phyloP scores from a whole-genome alignment of 2,329 filamentous ascomycete species.

The Alternaria dauci region DNA sequence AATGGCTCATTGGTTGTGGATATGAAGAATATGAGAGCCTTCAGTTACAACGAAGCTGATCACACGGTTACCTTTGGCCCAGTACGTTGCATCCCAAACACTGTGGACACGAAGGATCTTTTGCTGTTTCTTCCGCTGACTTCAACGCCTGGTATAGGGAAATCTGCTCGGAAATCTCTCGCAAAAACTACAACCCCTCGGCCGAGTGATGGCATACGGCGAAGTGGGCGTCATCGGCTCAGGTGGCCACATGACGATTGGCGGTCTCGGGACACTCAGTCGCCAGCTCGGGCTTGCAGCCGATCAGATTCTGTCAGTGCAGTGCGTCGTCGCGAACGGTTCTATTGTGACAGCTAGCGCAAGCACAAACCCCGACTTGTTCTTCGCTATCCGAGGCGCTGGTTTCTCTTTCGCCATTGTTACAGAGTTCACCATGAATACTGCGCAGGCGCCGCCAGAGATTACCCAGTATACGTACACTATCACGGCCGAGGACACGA shows the following conservation, averaged over 20 bases:
- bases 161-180: conserved; percentile 2
- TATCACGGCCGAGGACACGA: background rate
- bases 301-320: conserved; percentile 1
- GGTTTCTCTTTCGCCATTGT: conserved; percentile 4
- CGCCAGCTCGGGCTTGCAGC: background rate
- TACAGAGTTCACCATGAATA: conserved; percentile 5
- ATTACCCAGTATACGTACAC: background rate
- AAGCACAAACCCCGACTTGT: conserved; percentile 1
- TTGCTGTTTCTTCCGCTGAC: background rate
- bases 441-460: background rate
- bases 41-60: background rate
- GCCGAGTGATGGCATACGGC: background rate
- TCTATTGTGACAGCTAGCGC: conserved; percentile 2
- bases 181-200: conserved; percentile 2
- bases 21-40: conserved; percentile 1
- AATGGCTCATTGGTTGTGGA: background rate
- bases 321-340: background rate
- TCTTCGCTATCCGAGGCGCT: conserved; percentile 4
- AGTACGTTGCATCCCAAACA: background rate
- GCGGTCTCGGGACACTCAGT: conserved; percentile 5
- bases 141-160: background rate
- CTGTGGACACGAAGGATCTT: background rate
- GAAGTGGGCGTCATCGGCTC: conserved; percentile 1
- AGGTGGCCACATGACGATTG: conserved; percentile 5
- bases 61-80: conserved; percentile 1